These are phyloP conservation scores for Orbilia brochopaga DNA, from an alignment of 2,329 filamentous ascomycete species.

Conservation along the genomic window DNA sequence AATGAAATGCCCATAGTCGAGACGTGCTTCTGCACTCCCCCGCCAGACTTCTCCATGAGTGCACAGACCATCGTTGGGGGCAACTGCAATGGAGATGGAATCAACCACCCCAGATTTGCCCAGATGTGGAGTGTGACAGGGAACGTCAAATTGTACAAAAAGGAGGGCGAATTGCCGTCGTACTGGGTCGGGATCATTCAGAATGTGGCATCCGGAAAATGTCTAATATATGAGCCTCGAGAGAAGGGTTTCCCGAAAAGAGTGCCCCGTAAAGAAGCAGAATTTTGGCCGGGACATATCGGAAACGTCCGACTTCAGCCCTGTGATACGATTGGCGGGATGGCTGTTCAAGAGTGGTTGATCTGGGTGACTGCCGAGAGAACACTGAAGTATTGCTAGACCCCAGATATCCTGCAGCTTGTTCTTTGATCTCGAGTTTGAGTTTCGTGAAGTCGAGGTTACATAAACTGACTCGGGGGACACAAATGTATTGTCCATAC, in stretches of 20 bases:
- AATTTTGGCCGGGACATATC: not conserved
- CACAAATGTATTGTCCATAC: not conserved
- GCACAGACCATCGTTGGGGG: not conserved
- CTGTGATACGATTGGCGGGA: constrained; percentile 3
- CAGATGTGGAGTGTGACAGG: constrained; percentile 25
- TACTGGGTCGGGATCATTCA: constrained; percentile 16
- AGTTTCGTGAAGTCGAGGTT: too few species aligned
- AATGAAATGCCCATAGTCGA: not conserved
- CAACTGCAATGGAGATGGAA: constrained; percentile 2
- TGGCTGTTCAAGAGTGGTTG: constrained; percentile 2
- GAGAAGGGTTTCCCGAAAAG: not conserved
- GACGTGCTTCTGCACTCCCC: constrained; percentile 3
- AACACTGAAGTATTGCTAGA: constrained; percentile 8
- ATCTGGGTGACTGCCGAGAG: constrained; percentile 17
- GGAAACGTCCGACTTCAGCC: constrained; percentile 5
- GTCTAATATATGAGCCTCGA: constrained; percentile 11
- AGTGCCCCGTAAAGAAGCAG: not conserved
- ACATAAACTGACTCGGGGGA: not conserved
- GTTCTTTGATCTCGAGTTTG: not conserved
- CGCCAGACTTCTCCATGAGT: not conserved
- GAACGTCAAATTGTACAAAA: constrained; percentile 9
- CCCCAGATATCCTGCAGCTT: not conserved
- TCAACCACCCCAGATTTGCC: constrained; percentile 6
- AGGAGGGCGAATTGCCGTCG: not conserved
- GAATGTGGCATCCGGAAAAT: not conserved